Conservation (phyloP, 208 protist species). For the Wallacemonas sp. region DNA sequence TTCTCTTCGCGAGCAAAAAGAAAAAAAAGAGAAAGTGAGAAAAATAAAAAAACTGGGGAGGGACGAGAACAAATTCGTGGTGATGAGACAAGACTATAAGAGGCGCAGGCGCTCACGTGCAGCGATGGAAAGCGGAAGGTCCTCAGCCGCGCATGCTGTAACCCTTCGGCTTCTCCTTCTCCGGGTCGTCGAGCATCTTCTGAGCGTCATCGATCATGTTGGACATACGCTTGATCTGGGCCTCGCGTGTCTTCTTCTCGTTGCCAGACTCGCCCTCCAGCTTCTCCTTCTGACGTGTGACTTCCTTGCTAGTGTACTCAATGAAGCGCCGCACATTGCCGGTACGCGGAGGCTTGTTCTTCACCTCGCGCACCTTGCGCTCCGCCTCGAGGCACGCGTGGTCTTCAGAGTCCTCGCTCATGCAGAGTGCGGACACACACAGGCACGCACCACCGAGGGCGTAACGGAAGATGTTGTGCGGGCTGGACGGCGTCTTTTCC, state of each 20-base stretch:
- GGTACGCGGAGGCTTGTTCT: constrained; percentile 72
- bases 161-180: constrained; percentile 51
- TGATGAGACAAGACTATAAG: not conserved
- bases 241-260: constrained; percentile 47
- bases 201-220: constrained; percentile 67
- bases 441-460: constrained; percentile 68
- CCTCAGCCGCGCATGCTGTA: constrained; percentile 40
- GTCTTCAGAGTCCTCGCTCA: constrained; percentile 32
- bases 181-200: constrained; percentile 52
- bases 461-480: constrained; percentile 70
- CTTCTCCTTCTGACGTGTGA: constrained; percentile 68
- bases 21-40: not conserved
- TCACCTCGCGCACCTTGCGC: constrained; percentile 77
- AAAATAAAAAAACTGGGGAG: constrained; percentile 4
- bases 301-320: constrained; percentile 72
- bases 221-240: constrained; percentile 58
- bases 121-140: not conserved
- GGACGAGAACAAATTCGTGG: not conserved
- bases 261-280: constrained; percentile 21
- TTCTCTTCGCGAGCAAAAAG: too few species aligned
- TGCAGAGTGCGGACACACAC: constrained; percentile 41
- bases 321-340: constrained; percentile 74
- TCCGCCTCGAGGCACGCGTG: constrained; percentile 43
- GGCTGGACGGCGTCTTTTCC: constrained; percentile 51
- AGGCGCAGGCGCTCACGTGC: too few species aligned